Evolutionary conservation across 495 filamentous ascomycete genomes (phyloP).

Genomic region (Xanthoparmelia taractica): DNA sequence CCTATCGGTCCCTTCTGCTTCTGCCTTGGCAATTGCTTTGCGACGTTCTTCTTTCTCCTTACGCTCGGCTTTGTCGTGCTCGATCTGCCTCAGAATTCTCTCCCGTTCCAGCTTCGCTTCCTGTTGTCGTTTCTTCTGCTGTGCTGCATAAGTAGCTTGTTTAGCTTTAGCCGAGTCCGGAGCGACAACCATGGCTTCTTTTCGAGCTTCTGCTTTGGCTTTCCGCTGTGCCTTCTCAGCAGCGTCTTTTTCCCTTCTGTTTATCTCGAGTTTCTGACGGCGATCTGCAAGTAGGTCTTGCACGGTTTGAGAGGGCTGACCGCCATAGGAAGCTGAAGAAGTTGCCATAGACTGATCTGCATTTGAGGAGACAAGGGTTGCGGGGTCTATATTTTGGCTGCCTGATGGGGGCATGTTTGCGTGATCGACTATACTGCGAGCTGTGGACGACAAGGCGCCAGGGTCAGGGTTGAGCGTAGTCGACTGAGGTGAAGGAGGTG

Average conservation of each 20-base stretch:
- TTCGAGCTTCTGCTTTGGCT: constrained; percentile 25
- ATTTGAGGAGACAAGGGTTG: not conserved
- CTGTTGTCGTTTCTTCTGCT: constrained; percentile 43
- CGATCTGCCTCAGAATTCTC: constrained; percentile 53
- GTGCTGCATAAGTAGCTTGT: constrained; percentile 38
- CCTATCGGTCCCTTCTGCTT: constrained; percentile 17
- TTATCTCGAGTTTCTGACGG: constrained; percentile 24
- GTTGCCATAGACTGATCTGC: not conserved
- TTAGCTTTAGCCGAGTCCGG: constrained; percentile 24
- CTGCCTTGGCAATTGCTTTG: constrained; percentile 31
- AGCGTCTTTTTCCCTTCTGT: constrained; percentile 33
- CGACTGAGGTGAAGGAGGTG: not conserved
- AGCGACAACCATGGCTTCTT: constrained; percentile 12
- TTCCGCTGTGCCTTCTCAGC: constrained; percentile 23
- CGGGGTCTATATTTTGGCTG: not conserved
- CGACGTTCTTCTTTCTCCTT: constrained; percentile 43
- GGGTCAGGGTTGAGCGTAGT: not conserved
- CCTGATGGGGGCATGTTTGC: not conserved
- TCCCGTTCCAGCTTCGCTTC: constrained; percentile 52
- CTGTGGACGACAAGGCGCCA: not conserved
- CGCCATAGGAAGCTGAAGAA: not conserved
- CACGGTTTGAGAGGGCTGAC: constrained; percentile 15
- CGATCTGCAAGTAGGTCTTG: constrained; percentile 27
- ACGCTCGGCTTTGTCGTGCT: constrained; percentile 61
- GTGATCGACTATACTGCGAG: not conserved